Evolutionary conservation across 768 basidiomycete genomes (phyloP).

Genomic region (Russula emetica): DNA sequence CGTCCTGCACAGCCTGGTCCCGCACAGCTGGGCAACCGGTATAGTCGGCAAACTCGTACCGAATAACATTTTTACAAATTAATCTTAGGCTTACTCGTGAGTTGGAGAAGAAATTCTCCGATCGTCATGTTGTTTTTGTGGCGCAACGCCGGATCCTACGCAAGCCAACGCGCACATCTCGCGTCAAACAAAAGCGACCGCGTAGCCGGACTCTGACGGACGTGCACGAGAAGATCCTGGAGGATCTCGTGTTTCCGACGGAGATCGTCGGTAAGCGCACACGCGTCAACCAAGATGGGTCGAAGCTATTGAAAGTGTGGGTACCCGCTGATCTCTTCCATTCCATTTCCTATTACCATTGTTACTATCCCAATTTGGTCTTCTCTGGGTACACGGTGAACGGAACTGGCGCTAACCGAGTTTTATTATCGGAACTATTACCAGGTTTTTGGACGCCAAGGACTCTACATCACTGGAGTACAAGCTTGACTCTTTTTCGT

Average conservation of each 20-base stretch:
- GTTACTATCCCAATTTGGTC: conserved; percentile 12
- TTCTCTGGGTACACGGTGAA: neutral
- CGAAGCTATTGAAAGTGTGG: conserved; percentile 96
- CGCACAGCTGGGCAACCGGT: neutral
- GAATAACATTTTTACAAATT: neutral
- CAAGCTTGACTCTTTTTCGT: conserved; percentile 99
- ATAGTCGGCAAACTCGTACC: neutral
- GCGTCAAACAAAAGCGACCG: conserved; percentile 93
- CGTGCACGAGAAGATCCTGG: conserved; percentile 97
- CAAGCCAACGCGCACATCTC: conserved; percentile 92
- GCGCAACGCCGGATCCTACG: conserved; percentile 98
- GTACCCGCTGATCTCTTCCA: conserved; percentile 37
- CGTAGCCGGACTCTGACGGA: conserved; percentile 94
- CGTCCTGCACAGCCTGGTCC: neutral
- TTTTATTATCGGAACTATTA: neutral
- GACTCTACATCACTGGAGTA: conserved; percentile 98
- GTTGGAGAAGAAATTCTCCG: conserved; percentile 99
- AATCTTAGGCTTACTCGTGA: conserved; percentile 84
- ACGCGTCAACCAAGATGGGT: conserved; percentile 87
- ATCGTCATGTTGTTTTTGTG: conserved; percentile 98
- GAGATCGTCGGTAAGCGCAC: conserved; percentile 99
- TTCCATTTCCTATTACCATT: conserved; percentile 17
- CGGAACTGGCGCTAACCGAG: conserved; percentile 1
- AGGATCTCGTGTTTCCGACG: conserved; percentile 97
- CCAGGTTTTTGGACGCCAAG: conserved; percentile 94